These are phyloP conservation scores for Umbilicus rupestris DNA, from an alignment of 164 flowering plant genomes.

Conservation along the genomic window DNA sequence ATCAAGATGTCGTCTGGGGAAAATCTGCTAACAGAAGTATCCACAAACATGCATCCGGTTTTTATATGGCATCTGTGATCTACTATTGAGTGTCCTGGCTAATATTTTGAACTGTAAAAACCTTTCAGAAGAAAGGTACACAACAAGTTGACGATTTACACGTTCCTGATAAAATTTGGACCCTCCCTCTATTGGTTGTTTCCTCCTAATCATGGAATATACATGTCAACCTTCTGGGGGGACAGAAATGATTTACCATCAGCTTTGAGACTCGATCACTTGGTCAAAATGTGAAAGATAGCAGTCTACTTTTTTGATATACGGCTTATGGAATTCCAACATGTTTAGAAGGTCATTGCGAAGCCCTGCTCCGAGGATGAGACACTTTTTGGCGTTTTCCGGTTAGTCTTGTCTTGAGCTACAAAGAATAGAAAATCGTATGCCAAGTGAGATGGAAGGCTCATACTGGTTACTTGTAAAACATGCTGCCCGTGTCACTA, in stretches of 20 bases:
- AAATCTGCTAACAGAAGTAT: too few relatives aligned
- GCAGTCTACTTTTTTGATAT: neutral
- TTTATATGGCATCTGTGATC: too few relatives aligned
- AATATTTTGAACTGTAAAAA: neutral
- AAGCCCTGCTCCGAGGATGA: neutral
- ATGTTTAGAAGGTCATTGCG: constrained; percentile 2
- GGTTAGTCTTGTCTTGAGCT: neutral
- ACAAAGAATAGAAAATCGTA: neutral
- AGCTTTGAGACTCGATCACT: neutral
- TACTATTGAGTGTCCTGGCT: neutral
- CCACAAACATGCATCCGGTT: too few relatives aligned
- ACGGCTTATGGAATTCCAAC: neutral
- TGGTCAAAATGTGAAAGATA: neutral
- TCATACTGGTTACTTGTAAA: neutral
- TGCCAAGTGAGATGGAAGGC: neutral
- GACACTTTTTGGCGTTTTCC: neutral
- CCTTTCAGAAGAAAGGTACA: constrained; percentile 1
- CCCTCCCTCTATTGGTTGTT: neutral
- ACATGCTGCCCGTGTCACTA: neutral
- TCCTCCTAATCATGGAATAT: neutral
- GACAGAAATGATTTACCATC: neutral
- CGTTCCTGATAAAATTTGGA: neutral
- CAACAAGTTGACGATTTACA: neutral
- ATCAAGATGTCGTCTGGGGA: too few relatives aligned
- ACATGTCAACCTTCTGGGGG: neutral